Evolutionary conservation across 2,329 filamentous ascomycete species (phyloP).

Genomic region (Phyllosticta citribraziliensis): DNA sequence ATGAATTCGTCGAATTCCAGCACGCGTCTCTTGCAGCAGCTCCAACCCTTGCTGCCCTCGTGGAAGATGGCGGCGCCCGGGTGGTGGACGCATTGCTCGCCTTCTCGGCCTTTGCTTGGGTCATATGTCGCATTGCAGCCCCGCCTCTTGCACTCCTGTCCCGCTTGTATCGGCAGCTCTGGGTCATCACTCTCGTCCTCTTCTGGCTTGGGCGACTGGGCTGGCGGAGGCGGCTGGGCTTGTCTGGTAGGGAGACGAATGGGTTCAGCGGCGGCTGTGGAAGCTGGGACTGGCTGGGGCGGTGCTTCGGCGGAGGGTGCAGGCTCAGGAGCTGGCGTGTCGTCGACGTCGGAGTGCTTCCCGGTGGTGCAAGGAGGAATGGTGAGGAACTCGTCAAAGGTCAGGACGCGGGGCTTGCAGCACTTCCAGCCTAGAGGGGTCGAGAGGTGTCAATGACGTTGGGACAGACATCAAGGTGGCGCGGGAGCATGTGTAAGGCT

Average conservation of each 20-base stretch:
- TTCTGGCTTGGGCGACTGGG: constrained; percentile 47
- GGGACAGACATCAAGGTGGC: neutral
- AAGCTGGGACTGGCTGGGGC: constrained; percentile 7
- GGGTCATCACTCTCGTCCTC: constrained; percentile 51
- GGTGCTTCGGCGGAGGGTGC: constrained; percentile 23
- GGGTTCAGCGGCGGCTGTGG: constrained; percentile 11
- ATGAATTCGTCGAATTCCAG: constrained; percentile 97
- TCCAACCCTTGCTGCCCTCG: constrained; percentile 96
- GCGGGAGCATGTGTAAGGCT: neutral
- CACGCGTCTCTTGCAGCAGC: constrained; percentile 89
- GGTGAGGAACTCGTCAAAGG: constrained; percentile 93
- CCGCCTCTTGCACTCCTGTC: constrained; percentile 66
- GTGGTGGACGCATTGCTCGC: constrained; percentile 77
- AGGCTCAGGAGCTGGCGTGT: constrained; percentile 45
- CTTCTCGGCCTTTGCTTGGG: constrained; percentile 32
- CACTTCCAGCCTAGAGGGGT: constrained; percentile 80
- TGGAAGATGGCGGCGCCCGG: constrained; percentile 90
- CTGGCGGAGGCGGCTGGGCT: constrained; percentile 19
- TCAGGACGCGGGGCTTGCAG: constrained; percentile 92
- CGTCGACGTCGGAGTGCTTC: constrained; percentile 82
- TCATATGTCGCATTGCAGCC: constrained; percentile 51
- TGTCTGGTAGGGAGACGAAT: constrained; percentile 16
- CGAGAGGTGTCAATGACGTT: constrained; percentile 4
- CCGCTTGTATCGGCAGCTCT: constrained; percentile 75
- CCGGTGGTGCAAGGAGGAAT: constrained; percentile 90